phyloP scores from a whole-genome alignment of 2,329 filamentous ascomycete species.

The Curvularia lunata region DNA sequence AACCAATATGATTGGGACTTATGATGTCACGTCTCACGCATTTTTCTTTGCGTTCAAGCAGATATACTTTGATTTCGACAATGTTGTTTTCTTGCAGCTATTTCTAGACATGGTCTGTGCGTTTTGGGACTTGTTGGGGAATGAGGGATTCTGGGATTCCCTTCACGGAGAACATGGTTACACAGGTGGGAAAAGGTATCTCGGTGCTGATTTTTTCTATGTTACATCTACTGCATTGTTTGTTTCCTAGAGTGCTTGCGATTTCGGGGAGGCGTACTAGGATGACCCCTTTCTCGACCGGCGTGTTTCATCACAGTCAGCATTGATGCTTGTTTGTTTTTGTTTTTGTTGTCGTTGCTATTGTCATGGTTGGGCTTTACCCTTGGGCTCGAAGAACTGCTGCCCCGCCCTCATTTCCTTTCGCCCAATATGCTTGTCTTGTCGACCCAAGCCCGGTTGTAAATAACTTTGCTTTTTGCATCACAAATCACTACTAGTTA shows the following conservation, averaged over 20 bases:
- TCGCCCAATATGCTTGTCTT: neutral
- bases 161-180: slow-evolving; percentile 1
- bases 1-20: slow-evolving; percentile 28
- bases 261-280: neutral
- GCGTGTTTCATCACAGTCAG: slow-evolving; percentile 10
- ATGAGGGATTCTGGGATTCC: neutral
- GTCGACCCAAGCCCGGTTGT: neutral
- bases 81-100: slow-evolving; percentile 1
- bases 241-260: neutral
- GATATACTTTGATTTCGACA: slow-evolving; percentile 14
- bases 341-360: neutral
- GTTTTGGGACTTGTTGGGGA: neutral
- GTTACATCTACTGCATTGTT: neutral
- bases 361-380: neutral
- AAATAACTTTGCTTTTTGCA: neutral
- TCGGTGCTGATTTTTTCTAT: neutral
- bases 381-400: neutral
- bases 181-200: slow-evolving; percentile 1
- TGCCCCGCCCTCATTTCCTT: neutral
- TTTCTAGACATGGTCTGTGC: slow-evolving; percentile 9
- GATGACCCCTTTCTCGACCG: slow-evolving; percentile 10
- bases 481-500: neutral
- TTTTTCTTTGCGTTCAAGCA: slow-evolving; percentile 20
- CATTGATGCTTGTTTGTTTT: neutral
- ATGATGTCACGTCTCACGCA: slow-evolving; percentile 31